These are phyloP conservation scores for Pseudogymnoascus sp. DNA, from an alignment of 2,329 filamentous ascomycete species.

Conservation along the genomic window DNA sequence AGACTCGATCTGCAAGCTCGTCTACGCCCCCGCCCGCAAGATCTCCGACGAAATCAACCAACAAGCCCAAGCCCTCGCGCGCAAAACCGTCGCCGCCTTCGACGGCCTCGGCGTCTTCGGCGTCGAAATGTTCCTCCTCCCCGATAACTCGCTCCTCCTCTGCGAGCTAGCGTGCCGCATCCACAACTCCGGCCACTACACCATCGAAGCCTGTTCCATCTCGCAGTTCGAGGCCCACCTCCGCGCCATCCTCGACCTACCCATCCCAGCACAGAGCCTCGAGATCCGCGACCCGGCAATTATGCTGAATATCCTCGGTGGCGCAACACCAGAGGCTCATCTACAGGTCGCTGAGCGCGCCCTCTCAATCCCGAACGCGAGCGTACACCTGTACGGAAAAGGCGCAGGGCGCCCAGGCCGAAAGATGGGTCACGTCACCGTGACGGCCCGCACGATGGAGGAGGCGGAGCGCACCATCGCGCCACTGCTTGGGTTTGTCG, in stretches of 20 bases:
- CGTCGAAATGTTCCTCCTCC: conserved; percentile 87
- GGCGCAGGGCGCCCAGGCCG: conserved; percentile 67
- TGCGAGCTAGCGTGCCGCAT: conserved; percentile 69
- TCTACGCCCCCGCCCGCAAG: conserved; percentile 73
- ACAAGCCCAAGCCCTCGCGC: conserved; percentile 66
- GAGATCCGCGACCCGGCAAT: conserved; percentile 54
- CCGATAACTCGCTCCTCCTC: conserved; percentile 61
- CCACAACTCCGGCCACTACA: conserved; percentile 93
- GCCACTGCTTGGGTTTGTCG: conserved; percentile 57
- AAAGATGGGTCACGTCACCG: conserved; percentile 92
- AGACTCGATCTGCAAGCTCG: conserved; percentile 88
- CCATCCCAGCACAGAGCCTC: conserved; percentile 38
- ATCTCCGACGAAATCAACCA: conserved; percentile 52
- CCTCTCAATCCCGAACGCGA: conserved; percentile 47
- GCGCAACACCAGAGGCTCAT: conserved; percentile 56
- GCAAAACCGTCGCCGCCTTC: conserved; percentile 69
- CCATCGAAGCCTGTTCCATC: conserved; percentile 81
- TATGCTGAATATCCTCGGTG: conserved; percentile 76
- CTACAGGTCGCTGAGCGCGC: conserved; percentile 44
- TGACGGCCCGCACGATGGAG: conserved; percentile 60
- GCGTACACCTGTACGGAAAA: conserved; percentile 88
- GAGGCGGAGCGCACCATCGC: conserved; percentile 60
- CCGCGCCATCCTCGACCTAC: conserved; percentile 60
- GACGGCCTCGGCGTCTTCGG: conserved; percentile 90
- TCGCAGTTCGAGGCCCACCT: conserved; percentile 92